Evolutionary conservation across 129 eudicot genomes (phyloP), one percentile per base, ranked within the genome.

Genomic region (Solidago caesia): DNA sequence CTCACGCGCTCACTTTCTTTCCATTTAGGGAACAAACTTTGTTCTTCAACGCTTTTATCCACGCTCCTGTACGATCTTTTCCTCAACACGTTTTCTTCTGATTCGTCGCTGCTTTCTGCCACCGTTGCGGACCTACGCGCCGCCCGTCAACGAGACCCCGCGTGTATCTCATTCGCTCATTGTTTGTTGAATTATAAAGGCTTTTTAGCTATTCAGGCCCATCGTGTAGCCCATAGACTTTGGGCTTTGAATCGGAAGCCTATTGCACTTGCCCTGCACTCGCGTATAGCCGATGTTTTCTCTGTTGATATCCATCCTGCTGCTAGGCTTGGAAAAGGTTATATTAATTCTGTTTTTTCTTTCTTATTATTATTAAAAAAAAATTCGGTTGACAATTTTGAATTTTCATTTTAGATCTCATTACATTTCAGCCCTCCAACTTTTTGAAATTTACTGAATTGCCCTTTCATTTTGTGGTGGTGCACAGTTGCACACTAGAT

Each of bases 291-390:
- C 29, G 90, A 88, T 62, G 92, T 88, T 6, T 88, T 88, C 60
- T 72, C 88, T 0, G 93, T 88, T 4, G 89, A 88, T 48, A 85
- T 88, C 13, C 87, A 88, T 72, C 93, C 93, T 0, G 93, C 87
- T 26, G 97, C 94, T 2, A 86, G 61, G 79, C 81, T 91, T 2
- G 97, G 95, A 56, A 81, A 78, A 25, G 97, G 97, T 16, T 61
- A 4, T 11, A 48, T 48, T 33, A 2, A 1, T 33, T 33, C 39
- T 3, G 39, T 53, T 14, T 3, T 12, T 52, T 52, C 6, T 5
- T 55, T 15, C 5, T 55, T 6, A 55, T 14, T n/a, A 55, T 33
- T 33, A 21, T 21, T 21, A 21, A 21, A 21, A 21, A 21, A 21
- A 21, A 21, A 21, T 21, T 21, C 21, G 39, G 39, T 33, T 33